Conservation (phyloP, 148 eudicot species). For the Vaccinium corymbosum region DNA sequence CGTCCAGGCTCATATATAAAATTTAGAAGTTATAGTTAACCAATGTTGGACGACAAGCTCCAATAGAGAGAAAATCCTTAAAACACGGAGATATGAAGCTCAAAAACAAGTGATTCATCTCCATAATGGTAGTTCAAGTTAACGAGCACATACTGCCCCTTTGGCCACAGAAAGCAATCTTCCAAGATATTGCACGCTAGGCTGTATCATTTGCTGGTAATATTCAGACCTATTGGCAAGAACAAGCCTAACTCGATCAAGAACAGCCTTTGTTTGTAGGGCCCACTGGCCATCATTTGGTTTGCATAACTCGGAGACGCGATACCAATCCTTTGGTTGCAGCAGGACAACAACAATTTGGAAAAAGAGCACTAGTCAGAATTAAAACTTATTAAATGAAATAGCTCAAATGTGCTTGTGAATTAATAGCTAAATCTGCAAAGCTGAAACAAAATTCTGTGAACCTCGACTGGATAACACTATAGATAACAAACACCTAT, state of each 20-base stretch:
- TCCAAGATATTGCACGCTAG: slow-evolving; percentile 14
- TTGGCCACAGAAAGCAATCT: slow-evolving; percentile 11
- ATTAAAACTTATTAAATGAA: neutral
- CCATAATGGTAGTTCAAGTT: neutral
- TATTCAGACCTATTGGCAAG: slow-evolving; percentile 7
- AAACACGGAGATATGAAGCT: neutral
- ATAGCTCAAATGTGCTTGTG: neutral
- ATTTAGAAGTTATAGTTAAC: too few relatives aligned
- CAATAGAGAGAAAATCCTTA: neutral
- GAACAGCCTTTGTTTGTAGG: slow-evolving; percentile 16
- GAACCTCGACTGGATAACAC: neutral
- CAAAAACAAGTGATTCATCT: neutral
- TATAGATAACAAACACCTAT: neutral
- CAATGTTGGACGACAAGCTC: too few relatives aligned
- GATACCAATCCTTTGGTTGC: slow-evolving; percentile 14
- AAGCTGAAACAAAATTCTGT: neutral
- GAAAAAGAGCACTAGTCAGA: slow-evolving; percentile 4
- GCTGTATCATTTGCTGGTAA: slow-evolving; percentile 14
- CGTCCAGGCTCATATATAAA: too few relatives aligned
- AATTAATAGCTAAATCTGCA: neutral
- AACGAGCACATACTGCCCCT: neutral
- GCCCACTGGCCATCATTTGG: slow-evolving; percentile 14
- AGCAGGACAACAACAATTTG: neutral
- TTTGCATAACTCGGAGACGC: slow-evolving; percentile 3
- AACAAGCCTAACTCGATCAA: slow-evolving; percentile 8